Evolutionary conservation across 1,139 yeast species (phyloP), one percentile per base, ranked within the genome.

Genomic region (Saccharomycopsis hybrid): DNA sequence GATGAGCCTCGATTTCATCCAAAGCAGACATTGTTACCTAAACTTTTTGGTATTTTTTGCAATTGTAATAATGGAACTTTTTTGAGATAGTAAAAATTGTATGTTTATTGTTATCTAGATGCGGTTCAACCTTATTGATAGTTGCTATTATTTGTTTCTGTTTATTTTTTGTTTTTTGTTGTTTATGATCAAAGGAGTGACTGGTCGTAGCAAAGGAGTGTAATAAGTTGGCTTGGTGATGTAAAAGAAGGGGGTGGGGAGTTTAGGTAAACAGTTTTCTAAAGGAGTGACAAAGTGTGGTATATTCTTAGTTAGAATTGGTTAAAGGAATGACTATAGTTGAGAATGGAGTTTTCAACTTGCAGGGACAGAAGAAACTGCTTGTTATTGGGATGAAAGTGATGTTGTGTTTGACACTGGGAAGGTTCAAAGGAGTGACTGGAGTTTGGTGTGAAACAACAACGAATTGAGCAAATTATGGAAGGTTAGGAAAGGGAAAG

Each of bases 371-470:
- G 29, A 24, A 5, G 42, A 25, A 29, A 9, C 8, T 24, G 28
- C 33, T 31, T 31, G 42, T 9, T 40, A 9, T 13, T 40, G 29
- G 30, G 31, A 18, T 40, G 42, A 25, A 39, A 24, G 29, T 4
- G 41, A 11, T 39, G 8, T 31, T 31, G 33, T 5, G 5, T 5
- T 31, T 31, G 33, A 7, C 9, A 9, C 8, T 31, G 33, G 33
- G 33, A 9, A 31, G 5, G 33, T 31, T 5, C n/a, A 39, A 39
- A 39, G 41, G 41, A 39, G 29, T 39, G 41, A 39, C 41, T n/a
- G 40, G n/a, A n/a, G n/a, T n/a, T n/a, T n/a, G n/a, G n/a, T n/a
- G 25, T 40, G 25, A 24, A 40, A 27, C 28, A n/a, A 25, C 11
- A 27, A 18, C 13, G 25, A 27, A 24, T 13, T 24, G 30, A 8